Conservation (phyloP, 495 filamentous ascomycete genomes). For the Neurospora cerealis region DNA sequence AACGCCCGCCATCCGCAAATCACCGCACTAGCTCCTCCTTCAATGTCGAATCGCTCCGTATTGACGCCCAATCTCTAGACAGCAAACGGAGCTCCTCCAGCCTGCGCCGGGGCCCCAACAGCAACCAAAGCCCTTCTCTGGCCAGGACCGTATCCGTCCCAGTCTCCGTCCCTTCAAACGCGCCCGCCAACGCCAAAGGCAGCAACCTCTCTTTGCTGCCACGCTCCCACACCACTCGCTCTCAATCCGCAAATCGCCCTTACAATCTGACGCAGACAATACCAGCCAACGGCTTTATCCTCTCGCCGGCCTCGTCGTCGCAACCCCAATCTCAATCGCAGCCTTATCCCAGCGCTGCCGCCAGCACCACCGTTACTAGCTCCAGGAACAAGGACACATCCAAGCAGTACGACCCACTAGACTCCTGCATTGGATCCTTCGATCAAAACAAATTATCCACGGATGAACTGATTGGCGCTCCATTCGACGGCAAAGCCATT, state of each 20-base stretch:
- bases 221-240: slow-evolving; percentile 23
- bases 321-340: slow-evolving; percentile 7
- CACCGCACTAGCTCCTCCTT: slow-evolving; percentile 29
- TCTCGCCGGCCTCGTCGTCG: slow-evolving; percentile 3
- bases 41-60: slow-evolving; percentile 31
- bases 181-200: slow-evolving; percentile 22
- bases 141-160: slow-evolving; percentile 13
- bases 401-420: background rate
- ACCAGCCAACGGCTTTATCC: slow-evolving; percentile 23
- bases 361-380: slow-evolving; percentile 1
- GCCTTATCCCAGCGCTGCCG: background rate
- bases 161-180: slow-evolving; percentile 21
- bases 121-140: slow-evolving; percentile 37
- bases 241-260: slow-evolving; percentile 15
- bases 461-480: slow-evolving; percentile 61
- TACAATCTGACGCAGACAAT: slow-evolving; percentile 25
- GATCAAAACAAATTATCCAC: slow-evolving; percentile 13
- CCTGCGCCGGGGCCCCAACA: slow-evolving; percentile 59
- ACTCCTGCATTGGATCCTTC: background rate
- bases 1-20: slow-evolving; percentile 32
- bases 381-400: slow-evolving; percentile 1
- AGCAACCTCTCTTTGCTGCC: slow-evolving; percentile 29
- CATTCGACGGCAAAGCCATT: slow-evolving; percentile 60
- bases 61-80: slow-evolving; percentile 42
- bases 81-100: slow-evolving; percentile 46